Evolutionary conservation across 1,139 yeast species (phyloP).

Genomic region (Taphrina communis): DNA sequence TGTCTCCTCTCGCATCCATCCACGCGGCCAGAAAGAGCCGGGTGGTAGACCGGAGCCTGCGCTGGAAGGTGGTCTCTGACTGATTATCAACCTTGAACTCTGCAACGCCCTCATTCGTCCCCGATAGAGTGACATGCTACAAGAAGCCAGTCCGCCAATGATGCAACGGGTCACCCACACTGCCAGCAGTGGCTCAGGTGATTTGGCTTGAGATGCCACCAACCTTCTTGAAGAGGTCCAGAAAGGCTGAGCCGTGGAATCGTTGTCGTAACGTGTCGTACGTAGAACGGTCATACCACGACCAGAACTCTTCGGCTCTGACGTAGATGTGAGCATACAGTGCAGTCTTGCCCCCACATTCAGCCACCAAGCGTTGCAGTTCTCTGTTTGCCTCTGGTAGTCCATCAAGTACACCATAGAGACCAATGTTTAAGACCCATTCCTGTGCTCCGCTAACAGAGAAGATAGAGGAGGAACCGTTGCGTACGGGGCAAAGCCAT

Average conservation of each 20-base stretch:
- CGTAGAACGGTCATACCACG: constrained; percentile 8
- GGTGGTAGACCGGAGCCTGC: no score
- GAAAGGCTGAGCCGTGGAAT: constrained; percentile 1
- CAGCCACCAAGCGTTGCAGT: constrained; percentile 23
- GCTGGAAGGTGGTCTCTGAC: no score
- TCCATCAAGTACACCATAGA: constrained; percentile 16
- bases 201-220: constrained; percentile 24
- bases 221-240: constrained; percentile 31
- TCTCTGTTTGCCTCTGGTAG: constrained; percentile 16
- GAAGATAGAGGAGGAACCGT: constrained; percentile 8
- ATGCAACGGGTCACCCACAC: no score
- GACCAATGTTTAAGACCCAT: constrained; percentile 30
- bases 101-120: no score
- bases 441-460: constrained; percentile 16
- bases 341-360: constrained; percentile 20
- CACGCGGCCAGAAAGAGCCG: no score
- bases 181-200: background rate
- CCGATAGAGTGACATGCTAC: background rate
- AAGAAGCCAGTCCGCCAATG: background rate
- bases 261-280: constrained; percentile 1
- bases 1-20: no score
- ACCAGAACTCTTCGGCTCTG: constrained; percentile 18
- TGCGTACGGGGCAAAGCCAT: constrained; percentile 29
- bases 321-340: constrained; percentile 31
- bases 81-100: no score